phyloP scores from a whole-genome alignment of 1,284 basidiomycete species.

The Fistulina hepatica region DNA sequence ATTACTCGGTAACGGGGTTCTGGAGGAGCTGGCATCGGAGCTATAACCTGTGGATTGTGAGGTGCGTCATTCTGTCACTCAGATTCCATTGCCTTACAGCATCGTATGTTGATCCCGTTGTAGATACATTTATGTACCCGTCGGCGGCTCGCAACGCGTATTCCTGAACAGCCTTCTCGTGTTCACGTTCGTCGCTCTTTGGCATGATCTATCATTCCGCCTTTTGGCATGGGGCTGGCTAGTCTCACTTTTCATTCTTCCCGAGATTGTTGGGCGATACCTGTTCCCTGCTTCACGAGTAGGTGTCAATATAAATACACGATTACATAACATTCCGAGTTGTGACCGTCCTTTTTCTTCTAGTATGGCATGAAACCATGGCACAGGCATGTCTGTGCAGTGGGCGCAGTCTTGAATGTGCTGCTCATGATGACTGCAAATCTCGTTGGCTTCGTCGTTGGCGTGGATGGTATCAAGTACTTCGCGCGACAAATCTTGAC shows the following conservation, averaged over 20 bases:
- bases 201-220: conserved; percentile 90
- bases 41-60: conserved; percentile 93
- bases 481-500: conserved; percentile 59
- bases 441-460: conserved; percentile 91
- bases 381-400: conserved; percentile 82
- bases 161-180: conserved; percentile 68
- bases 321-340: background rate
- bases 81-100: too few relatives aligned
- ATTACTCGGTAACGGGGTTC: conserved; percentile 89
- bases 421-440: conserved; percentile 91
- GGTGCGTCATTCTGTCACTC: conserved; percentile 38
- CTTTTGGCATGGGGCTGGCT: conserved; percentile 97
- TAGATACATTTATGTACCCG: conserved; percentile 91
- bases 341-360: conserved; percentile 7
- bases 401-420: conserved; percentile 81
- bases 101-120: conserved; percentile 1
- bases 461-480: conserved; percentile 71
- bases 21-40: conserved; percentile 96
- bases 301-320: conserved; percentile 16
- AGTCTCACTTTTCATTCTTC: conserved; percentile 82
- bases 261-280: conserved; percentile 63
- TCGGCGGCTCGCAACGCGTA: conserved; percentile 69
- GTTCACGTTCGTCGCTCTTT: conserved; percentile 97
- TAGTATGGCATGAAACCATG: conserved; percentile 63
- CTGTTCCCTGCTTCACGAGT: conserved; percentile 59